phyloP scores from a whole-genome alignment of 2,329 filamentous ascomycete genomes.

The Domatiomyces catenatus region DNA sequence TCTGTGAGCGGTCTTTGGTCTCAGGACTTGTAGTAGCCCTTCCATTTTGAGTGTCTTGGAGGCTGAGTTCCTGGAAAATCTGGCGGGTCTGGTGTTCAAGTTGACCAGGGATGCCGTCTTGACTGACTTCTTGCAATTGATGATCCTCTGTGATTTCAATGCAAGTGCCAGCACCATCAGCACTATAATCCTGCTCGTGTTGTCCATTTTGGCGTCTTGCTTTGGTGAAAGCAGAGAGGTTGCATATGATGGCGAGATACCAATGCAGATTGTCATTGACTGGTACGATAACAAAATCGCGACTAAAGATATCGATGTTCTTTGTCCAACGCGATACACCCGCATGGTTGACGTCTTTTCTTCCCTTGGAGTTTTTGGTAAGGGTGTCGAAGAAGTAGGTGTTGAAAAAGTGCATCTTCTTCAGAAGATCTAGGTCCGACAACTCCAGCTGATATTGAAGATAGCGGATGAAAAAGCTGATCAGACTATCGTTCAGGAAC shows the following conservation, averaged over 20 bases:
- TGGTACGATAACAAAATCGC: constrained; percentile 80
- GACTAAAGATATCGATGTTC: constrained; percentile 66
- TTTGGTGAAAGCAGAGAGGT: constrained; percentile 50
- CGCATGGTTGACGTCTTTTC: constrained; percentile 58
- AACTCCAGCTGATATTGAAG: constrained; percentile 47
- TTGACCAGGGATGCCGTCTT: neutral
- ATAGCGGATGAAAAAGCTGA: constrained; percentile 72
- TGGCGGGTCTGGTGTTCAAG: constrained; percentile 6
- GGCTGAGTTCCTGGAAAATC: constrained; percentile 5
- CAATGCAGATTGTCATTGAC: constrained; percentile 81
- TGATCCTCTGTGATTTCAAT: neutral
- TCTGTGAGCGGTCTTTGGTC: constrained; percentile 4
- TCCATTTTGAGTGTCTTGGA: constrained; percentile 8
- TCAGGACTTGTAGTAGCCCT: constrained; percentile 2
- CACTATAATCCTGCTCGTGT: constrained; percentile 5
- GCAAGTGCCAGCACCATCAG: constrained; percentile 4
- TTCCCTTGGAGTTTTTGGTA: constrained; percentile 40
- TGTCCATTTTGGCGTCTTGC: constrained; percentile 16
- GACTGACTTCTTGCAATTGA: neutral
- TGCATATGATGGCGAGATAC: constrained; percentile 93
- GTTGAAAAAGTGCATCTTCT: constrained; percentile 74
- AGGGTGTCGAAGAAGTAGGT: constrained; percentile 73
- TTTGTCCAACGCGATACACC: constrained; percentile 79
- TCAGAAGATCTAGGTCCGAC: constrained; percentile 39
- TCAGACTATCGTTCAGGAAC: constrained; percentile 83